phyloP scores from a whole-genome alignment of 2,329 filamentous ascomycete species.

The Cladosporium cucumerinum region DNA sequence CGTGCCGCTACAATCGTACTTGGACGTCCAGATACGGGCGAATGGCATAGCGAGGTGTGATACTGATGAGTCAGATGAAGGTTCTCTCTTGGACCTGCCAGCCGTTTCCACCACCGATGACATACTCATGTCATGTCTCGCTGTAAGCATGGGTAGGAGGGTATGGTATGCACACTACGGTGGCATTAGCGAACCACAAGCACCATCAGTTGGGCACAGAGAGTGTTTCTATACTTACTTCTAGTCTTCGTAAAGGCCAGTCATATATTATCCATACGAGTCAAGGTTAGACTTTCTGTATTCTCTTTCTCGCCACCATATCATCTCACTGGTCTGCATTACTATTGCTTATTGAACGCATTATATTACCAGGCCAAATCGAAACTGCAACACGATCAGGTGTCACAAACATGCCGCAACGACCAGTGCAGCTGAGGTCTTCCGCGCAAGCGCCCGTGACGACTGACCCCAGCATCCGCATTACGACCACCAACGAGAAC shows the following conservation, averaged over 20 bases:
- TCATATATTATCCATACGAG: slow-evolving; percentile 6
- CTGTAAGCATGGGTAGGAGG: slow-evolving; percentile 9
- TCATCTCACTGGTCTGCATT: neutral
- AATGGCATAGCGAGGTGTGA: slow-evolving; percentile 5
- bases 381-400: neutral
- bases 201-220: slow-evolving; percentile 2
- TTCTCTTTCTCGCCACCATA: neutral
- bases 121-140: neutral
- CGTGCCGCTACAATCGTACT: neutral
- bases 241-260: neutral
- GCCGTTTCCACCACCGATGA: slow-evolving; percentile 8
- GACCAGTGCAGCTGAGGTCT: neutral
- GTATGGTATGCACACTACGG: slow-evolving; percentile 1
- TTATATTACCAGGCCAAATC: neutral
- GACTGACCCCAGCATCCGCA: slow-evolving; percentile 11
- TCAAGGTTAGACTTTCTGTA: neutral
- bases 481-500: slow-evolving; percentile 28
- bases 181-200: neutral
- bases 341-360: neutral
- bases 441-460: neutral
- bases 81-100: slow-evolving; percentile 4
- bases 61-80: slow-evolving; percentile 16
- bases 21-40: neutral
- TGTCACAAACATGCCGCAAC: neutral
- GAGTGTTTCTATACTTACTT: slow-evolving; percentile 1